Conservation (phyloP, 345 rosid species). For the Populus davidiana region DNA sequence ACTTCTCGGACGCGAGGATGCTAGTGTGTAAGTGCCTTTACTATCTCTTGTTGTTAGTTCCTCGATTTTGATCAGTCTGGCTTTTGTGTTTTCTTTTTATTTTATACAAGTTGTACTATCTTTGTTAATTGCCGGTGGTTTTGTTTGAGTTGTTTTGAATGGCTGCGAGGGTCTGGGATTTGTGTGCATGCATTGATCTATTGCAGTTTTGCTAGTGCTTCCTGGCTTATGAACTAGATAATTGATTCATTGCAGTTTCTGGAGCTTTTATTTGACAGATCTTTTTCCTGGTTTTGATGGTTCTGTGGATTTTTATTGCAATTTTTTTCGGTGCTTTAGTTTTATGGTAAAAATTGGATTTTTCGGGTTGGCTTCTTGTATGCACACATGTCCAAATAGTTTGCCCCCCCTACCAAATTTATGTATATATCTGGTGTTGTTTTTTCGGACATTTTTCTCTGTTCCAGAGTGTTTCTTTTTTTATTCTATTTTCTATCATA, state of each 20-base stretch:
- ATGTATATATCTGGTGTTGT: not conserved
- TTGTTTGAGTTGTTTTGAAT: not conserved
- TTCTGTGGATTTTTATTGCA: not conserved
- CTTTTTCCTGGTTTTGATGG: not conserved
- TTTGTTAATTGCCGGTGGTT: not conserved
- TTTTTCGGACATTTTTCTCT: not conserved
- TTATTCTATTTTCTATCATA: not conserved
- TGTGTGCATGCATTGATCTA: not conserved
- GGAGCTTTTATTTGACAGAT: not conserved
- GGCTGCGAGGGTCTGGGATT: not conserved
- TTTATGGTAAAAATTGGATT: not conserved
- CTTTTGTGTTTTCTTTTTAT: not conserved
- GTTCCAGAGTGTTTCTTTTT: not conserved
- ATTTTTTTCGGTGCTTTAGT: not conserved
- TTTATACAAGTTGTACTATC: not conserved
- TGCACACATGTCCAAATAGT: not conserved
- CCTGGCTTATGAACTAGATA: not conserved
- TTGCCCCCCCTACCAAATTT: not conserved
- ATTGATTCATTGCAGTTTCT: not conserved
- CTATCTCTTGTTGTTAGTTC: not conserved
- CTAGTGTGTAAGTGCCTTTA: conserved; percentile 72
- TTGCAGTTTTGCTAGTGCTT: not conserved
- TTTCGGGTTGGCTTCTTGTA: not conserved
- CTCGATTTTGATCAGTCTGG: not conserved
- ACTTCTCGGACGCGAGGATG: conserved; percentile 96